Evolutionary conservation across 2,329 filamentous ascomycete genomes (phyloP).

Genomic region (Hymenoscyphus salicellus): DNA sequence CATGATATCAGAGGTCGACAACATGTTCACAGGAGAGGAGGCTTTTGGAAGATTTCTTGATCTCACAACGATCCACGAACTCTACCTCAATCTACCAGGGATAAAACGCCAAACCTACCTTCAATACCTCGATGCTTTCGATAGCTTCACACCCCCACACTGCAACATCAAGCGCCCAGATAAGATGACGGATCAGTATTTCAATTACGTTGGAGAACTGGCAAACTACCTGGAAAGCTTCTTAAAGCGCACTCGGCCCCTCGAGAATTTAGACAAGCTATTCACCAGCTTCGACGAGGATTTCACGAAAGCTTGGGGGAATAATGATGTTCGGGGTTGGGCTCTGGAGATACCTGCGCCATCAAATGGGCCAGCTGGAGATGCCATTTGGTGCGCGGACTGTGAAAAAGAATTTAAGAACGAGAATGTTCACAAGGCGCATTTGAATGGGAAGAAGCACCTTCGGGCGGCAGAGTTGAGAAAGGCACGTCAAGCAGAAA

Average conservation of each 20-base stretch:
- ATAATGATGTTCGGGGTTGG: constrained; percentile 79
- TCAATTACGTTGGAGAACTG: constrained; percentile 79
- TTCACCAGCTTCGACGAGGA: constrained; percentile 75
- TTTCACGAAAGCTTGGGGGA: constrained; percentile 79
- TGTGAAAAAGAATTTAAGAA: constrained; percentile 96
- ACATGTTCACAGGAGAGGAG: constrained; percentile 94
- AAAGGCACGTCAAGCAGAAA: constrained; percentile 46
- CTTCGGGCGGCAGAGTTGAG: constrained; percentile 74
- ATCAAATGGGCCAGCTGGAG: constrained; percentile 39
- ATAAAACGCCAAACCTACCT: constrained; percentile 84
- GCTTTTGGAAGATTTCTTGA: constrained; percentile 91
- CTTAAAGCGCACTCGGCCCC: constrained; percentile 75
- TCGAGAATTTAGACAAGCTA: constrained; percentile 81
- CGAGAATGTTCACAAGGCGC: constrained; percentile 87
- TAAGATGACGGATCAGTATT: constrained; percentile 90
- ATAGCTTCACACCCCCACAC: constrained; percentile 73
- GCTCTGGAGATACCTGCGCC: constrained; percentile 47
- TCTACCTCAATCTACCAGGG: constrained; percentile 84
- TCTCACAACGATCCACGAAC: constrained; percentile 76
- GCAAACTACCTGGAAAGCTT: constrained; percentile 84
- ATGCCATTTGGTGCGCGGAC: constrained; percentile 83
- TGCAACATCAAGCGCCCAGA: constrained; percentile 73
- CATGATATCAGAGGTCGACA: constrained; percentile 70
- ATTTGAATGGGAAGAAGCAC: constrained; percentile 89
- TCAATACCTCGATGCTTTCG: constrained; percentile 89